phyloP scores from a whole-genome alignment of 108 stramenopile genomes.

The Cafeteria roenbergensis region DNA sequence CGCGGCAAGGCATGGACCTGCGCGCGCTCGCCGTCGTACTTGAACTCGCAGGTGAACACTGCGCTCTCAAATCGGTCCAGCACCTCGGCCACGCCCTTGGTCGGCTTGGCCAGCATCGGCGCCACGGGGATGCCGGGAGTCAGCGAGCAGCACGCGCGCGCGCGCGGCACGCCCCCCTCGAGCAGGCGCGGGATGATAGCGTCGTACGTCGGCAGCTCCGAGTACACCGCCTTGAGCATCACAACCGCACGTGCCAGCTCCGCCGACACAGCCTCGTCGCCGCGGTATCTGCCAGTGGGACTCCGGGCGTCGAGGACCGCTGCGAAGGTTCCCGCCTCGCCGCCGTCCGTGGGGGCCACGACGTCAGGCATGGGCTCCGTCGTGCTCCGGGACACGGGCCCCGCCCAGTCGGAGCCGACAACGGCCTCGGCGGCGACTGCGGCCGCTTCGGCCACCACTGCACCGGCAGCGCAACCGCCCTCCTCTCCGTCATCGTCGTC shows the following conservation, averaged over 20 bases:
- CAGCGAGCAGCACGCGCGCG: constrained; percentile 64
- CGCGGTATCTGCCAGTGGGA: neutral
- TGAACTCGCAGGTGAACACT: constrained; percentile 92
- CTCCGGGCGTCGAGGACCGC: neutral
- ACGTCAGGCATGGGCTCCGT: no score
- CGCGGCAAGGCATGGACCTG: constrained; percentile 59
- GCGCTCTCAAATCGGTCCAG: constrained; percentile 71
- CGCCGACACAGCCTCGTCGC: constrained; percentile 29
- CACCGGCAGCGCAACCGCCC: neutral
- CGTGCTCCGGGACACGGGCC: no score
- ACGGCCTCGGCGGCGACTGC: neutral
- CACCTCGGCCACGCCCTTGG: constrained; percentile 81
- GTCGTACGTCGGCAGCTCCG: constrained; percentile 79
- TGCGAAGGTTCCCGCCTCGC: neutral
- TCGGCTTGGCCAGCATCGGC: constrained; percentile 99
- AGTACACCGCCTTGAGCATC: constrained; percentile 87
- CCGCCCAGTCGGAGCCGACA: neutral
- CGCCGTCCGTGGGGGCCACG: neutral
- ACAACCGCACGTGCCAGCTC: constrained; percentile 64
- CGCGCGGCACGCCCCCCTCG: constrained; percentile 47
- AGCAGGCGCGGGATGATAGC: constrained; percentile 67
- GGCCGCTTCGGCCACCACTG: neutral
- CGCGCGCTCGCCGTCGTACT: constrained; percentile 97
- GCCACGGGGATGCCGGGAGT: constrained; percentile 82
- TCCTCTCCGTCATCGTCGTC: constrained; percentile 14